These are phyloP conservation scores for Thalassiosira hispida DNA, from an alignment of 352 stramenopile species.

Conservation along the genomic window DNA sequence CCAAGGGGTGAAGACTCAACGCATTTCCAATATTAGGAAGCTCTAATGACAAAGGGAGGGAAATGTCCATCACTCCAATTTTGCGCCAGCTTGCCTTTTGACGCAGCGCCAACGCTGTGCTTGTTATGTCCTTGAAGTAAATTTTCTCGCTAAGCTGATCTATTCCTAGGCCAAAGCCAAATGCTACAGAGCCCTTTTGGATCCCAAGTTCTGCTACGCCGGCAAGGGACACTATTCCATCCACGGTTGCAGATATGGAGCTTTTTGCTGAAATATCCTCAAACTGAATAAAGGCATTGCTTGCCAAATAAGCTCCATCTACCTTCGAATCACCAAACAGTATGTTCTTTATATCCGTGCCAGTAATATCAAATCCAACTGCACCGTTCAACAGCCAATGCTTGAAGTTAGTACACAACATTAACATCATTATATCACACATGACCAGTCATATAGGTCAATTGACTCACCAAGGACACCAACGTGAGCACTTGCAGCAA, in stretches of 20 bases:
- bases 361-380: constrained; percentile 44
- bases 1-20: background rate
- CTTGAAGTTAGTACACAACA: too few relatives aligned
- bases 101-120: constrained; percentile 9
- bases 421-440: too few relatives aligned
- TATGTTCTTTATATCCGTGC: constrained; percentile 16
- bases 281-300: constrained; percentile 39
- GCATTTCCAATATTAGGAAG: background rate
- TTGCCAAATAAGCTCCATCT: constrained; percentile 16
- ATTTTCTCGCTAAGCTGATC: constrained; percentile 25
- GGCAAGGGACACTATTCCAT: constrained; percentile 21
- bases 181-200: constrained; percentile 7
- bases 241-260: constrained; percentile 1
- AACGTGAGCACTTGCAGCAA: constrained; percentile 31
- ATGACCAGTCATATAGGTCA: background rate
- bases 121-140: constrained; percentile 31
- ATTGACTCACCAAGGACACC: constrained; percentile 24
- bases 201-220: constrained; percentile 17
- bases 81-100: constrained; percentile 27
- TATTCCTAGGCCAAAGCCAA: constrained; percentile 37
- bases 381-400: constrained; percentile 6
- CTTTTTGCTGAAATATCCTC: constrained; percentile 38
- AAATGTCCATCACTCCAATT: constrained; percentile 26
- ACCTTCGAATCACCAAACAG: constrained; percentile 12
- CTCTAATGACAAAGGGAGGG: constrained; percentile 10